Evolutionary conservation across 495 filamentous ascomycete genomes (phyloP).

Genomic region (Amniculicola lignicola): DNA sequence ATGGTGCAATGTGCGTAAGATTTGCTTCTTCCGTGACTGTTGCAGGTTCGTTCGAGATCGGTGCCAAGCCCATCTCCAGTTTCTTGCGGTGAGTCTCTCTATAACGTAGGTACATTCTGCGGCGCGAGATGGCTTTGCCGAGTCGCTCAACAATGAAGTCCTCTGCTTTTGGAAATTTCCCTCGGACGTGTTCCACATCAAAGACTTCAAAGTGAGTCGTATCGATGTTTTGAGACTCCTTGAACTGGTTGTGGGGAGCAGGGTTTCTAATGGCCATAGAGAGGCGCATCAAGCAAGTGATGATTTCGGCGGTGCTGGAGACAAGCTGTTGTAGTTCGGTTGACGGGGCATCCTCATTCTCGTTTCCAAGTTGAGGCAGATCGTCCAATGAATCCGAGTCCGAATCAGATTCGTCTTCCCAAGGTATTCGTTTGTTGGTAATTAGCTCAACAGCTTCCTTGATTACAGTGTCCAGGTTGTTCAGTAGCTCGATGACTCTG

Average conservation of each 20-base stretch:
- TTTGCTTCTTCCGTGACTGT: background rate
- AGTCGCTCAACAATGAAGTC: slow-evolving; percentile 8
- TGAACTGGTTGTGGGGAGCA: slow-evolving; percentile 19
- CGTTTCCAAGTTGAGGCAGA: background rate
- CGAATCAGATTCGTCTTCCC: slow-evolving; percentile 12
- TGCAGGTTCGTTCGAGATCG: too few relatives aligned
- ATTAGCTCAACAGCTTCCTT: slow-evolving; percentile 8
- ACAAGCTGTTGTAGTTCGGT: slow-evolving; percentile 17
- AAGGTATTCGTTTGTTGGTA: background rate
- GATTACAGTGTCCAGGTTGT: slow-evolving; percentile 20
- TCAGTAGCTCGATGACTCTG: slow-evolving; percentile 42
- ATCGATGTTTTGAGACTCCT: slow-evolving; percentile 4
- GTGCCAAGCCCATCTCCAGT: slow-evolving; percentile 6
- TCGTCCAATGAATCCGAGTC: slow-evolving; percentile 11
- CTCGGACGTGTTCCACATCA: slow-evolving; percentile 14
- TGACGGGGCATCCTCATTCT: background rate
- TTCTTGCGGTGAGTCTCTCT: slow-evolving; percentile 10
- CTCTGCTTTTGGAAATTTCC: slow-evolving; percentile 11
- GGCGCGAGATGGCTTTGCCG: slow-evolving; percentile 19
- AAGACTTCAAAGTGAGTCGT: slow-evolving; percentile 8
- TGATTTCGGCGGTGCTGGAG: slow-evolving; percentile 12
- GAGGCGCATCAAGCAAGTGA: slow-evolving; percentile 21
- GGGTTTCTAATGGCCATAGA: slow-evolving; percentile 23
- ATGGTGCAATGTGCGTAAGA: background rate
- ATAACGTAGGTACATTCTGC: slow-evolving; percentile 18